Evolutionary conservation across 148 eudicot genomes (phyloP).

Genomic region (Cornus florida): DNA sequence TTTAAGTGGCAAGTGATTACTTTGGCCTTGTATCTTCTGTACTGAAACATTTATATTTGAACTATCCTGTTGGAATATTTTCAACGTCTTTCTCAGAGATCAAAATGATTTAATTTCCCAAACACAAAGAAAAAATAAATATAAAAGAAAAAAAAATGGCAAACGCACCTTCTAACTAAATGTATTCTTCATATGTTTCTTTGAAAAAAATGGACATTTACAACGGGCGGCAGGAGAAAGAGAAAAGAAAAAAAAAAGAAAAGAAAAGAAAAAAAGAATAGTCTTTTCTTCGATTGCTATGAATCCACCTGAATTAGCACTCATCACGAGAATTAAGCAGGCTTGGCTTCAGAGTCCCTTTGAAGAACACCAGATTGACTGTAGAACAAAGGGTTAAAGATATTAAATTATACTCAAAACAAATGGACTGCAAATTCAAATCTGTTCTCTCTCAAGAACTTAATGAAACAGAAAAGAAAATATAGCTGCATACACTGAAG

Average conservation of each 20-base stretch:
- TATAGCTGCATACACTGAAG: constrained; percentile 31
- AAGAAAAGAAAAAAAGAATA: too few species aligned
- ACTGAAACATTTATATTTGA: too few species aligned
- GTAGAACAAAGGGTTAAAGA: neutral
- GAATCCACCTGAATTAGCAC: neutral
- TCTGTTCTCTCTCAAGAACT: constrained; percentile 15
- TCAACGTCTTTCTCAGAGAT: too few species aligned
- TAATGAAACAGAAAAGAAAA: constrained; percentile 24
- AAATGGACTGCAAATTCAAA: neutral
- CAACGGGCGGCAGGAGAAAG: neutral
- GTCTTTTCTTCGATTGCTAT: neutral
- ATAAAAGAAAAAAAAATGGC: neutral
- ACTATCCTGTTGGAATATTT: too few species aligned
- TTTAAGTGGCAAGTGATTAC: too few species aligned
- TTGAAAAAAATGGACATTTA: neutral
- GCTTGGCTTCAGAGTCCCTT: constrained; percentile 16
- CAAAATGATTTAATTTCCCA: too few species aligned
- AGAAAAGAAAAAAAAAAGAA: too few species aligned
- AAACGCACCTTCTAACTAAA: neutral
- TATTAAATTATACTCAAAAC: neutral
- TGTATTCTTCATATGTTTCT: too few species aligned
- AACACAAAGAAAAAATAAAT: too few species aligned
- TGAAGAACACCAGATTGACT: constrained; percentile 28
- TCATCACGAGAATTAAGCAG: neutral
- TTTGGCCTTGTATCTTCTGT: too few species aligned